Percentiles rank a stretch among this genome's conserved stretches.
Conservation (phyloP, 345 rosid genomes). For the Eucalyptus shirleyi region DNA sequence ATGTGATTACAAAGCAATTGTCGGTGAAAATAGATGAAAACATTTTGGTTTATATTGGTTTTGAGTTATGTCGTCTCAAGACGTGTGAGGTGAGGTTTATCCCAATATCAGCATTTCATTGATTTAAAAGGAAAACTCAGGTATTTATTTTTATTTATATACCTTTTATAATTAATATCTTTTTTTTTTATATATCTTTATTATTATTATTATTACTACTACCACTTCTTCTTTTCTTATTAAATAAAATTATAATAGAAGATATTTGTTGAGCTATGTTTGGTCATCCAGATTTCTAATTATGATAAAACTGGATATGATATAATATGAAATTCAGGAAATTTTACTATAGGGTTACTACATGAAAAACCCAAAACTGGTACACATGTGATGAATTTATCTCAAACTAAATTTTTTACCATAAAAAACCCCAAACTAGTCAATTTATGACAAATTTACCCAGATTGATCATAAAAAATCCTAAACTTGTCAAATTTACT, state of each 20-base stretch:
- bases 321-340: rapidly evolving
- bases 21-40: not conserved
- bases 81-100: not conserved
- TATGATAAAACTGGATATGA: rapidly evolving
- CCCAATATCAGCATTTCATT: not conserved
- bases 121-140: not conserved
- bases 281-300: too few relatives aligned
- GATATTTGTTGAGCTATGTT: not conserved
- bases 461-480: rapidly evolving
- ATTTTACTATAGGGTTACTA: too few relatives aligned
- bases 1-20: not conserved
- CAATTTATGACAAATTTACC: rapidly evolving
- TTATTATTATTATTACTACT: too few relatives aligned
- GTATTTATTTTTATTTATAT: not conserved
- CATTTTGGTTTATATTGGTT: not conserved
- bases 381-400: rapidly evolving
- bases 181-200: too few relatives aligned
- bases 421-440: rapidly evolving
- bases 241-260: not conserved
- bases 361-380: rapidly evolving
- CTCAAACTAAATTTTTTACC: too few relatives aligned
- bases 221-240: not conserved
- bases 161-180: too few relatives aligned
- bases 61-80: rapidly evolving
- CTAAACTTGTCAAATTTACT: too few relatives aligned